phyloP scores from a whole-genome alignment of 352 stramenopile genomes.

The Thalassiosira hispida region DNA sequence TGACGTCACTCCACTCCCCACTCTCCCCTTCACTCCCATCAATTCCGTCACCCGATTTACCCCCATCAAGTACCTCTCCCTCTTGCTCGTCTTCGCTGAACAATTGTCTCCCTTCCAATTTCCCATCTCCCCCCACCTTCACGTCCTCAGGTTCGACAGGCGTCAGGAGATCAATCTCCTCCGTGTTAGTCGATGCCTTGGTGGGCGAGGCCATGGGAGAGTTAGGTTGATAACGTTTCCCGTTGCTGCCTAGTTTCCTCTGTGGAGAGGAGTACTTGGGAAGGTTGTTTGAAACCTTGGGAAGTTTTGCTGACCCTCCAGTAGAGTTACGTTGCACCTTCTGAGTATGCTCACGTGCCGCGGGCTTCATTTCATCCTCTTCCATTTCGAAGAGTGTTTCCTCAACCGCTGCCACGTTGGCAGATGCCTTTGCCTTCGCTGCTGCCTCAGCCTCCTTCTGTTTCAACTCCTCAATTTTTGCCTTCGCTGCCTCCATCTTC shows the following conservation, averaged over 20 bases:
- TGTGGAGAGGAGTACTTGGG: background rate
- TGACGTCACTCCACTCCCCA: too few relatives aligned
- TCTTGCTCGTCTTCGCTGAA: background rate
- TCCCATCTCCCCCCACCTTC: background rate
- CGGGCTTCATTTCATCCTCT: background rate
- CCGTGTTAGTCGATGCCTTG: background rate
- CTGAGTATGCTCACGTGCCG: background rate
- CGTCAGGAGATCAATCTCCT: background rate
- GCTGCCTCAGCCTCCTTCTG: background rate
- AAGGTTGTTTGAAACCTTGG: background rate
- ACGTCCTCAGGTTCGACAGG: background rate
- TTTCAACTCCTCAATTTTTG: background rate
- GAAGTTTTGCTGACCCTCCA: background rate
- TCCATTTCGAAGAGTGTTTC: background rate
- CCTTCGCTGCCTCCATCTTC: background rate
- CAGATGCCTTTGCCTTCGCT: background rate
- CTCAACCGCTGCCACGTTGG: background rate
- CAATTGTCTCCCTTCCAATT: background rate
- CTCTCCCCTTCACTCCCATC: background rate
- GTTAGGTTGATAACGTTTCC: background rate
- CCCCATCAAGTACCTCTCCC: too few relatives aligned
- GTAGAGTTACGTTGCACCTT: background rate
- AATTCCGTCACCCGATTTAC: too few relatives aligned
- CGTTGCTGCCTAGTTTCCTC: background rate
- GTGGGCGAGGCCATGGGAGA: background rate